phyloP scores from a whole-genome alignment of 139 green algal genomes.

The Eudorina sp. region DNA sequence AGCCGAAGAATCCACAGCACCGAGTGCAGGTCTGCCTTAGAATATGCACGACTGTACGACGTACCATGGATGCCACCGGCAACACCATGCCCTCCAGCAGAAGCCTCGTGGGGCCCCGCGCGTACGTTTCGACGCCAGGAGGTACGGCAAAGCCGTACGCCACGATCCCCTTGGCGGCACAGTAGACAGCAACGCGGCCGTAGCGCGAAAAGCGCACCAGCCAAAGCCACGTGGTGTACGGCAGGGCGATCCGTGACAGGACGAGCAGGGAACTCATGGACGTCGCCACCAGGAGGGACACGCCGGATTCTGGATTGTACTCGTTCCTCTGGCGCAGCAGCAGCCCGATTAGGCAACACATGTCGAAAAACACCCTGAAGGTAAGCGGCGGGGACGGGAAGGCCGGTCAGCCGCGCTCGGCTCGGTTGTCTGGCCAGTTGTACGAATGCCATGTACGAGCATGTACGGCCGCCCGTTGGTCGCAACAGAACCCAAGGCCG shows the following conservation, averaged over 20 bases:
- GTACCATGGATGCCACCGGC: conserved; percentile 1
- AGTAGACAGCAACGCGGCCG: background rate
- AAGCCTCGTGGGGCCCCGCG: background rate
- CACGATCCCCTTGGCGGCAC: background rate
- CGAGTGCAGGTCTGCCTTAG: too few species aligned
- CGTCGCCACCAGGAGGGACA: background rate
- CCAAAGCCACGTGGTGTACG: background rate
- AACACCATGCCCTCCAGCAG: conserved; percentile 5
- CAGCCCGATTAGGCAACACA: background rate
- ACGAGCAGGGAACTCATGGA: background rate
- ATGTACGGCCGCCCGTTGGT: too few species aligned
- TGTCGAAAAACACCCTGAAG: background rate
- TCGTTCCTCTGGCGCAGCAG: background rate
- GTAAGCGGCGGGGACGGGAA: background rate
- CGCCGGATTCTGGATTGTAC: background rate
- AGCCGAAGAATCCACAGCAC: too few species aligned
- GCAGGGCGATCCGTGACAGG: background rate
- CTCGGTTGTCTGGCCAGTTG: too few species aligned
- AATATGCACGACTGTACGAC: too few species aligned
- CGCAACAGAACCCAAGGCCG: too few species aligned
- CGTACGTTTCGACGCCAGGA: background rate
- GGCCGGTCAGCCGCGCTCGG: too few species aligned
- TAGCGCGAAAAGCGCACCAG: background rate
- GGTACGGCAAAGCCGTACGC: background rate
- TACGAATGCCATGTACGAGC: too few species aligned